Evolutionary conservation across 2,329 filamentous ascomycete species (phyloP), one percentile per base, ranked within the genome.

Genomic region (Rhinocladiella mackenziei): DNA sequence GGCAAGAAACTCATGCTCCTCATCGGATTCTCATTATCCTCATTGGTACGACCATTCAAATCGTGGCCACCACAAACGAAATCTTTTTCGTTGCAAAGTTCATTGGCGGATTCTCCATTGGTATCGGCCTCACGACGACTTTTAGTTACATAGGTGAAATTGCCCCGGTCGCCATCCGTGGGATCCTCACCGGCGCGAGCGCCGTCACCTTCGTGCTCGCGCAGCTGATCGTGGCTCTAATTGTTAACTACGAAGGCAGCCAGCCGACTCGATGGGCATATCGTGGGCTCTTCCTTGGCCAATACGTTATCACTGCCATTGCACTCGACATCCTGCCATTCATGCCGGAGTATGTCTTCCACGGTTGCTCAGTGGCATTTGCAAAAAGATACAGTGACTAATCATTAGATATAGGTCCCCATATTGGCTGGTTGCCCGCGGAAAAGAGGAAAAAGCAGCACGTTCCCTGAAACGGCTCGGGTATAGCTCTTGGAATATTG

Each of bases 21-120:
- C 4, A 8, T 43, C 5, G 48, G 31, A 9, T n/a, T 51, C 6
- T 59, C 7, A 39, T 62, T 15, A 56, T 53, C 4, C 50, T 56
- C 18, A 56, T 45, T 3, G 59, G 57, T 11, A 56, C 62, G 20
- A 62, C 63, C 35, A 59, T 63, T 13, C 57, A 65, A 41, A 55
- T 64, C 34, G 62, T 64, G 31, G 56, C 62, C 1, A 57, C 48
- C 7, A 56, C 50, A 11, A 51, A 61, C 6, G 56, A 48, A 1
- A 61, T 65, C 3, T 73, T 75, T 46, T 58, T 76, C 22, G 59
- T 68, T 11, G 64, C 68, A 25, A 69, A 74, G 54, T 59, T 74
- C 13, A 59, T 75, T 22, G 60, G 71, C 1, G 69, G 70, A 11
- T 20, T 73, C 4, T 65, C 65, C 0, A 52, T 74, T 1, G 73